phyloP scores from a whole-genome alignment of 1,284 basidiomycete genomes.

The Boletus albobrunnescens region DNA sequence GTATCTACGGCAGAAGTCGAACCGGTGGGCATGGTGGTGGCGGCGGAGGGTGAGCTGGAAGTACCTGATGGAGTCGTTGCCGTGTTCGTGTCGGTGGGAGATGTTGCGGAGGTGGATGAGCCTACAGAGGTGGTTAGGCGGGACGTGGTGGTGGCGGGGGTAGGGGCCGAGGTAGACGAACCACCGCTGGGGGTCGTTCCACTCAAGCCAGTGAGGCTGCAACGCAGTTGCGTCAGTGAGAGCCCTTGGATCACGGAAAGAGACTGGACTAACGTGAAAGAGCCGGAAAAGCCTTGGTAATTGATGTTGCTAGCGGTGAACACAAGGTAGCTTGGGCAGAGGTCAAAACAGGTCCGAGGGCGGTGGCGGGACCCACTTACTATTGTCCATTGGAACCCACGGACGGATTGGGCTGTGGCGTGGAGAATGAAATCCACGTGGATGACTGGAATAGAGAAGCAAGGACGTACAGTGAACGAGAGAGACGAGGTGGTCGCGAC shows the following conservation, averaged over 20 bases:
- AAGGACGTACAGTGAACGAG: conserved; percentile 36
- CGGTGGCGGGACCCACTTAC: conserved; percentile 12
- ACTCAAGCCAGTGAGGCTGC: conserved; percentile 53
- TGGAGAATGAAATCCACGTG: background rate
- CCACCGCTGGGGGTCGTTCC: conserved; percentile 35
- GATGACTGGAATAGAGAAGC: background rate
- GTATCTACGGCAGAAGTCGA: conserved; percentile 4
- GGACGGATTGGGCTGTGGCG: conserved; percentile 15
- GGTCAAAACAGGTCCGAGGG: conserved; percentile 5
- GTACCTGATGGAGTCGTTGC: conserved; percentile 13
- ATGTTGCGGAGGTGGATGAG: conserved; percentile 42
- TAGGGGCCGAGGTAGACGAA: conserved; percentile 44
- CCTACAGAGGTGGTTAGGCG: conserved; percentile 37
- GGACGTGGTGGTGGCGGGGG: conserved; percentile 48
- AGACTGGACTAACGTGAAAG: conserved; percentile 45
- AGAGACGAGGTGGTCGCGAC: conserved; percentile 35
- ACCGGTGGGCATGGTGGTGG: conserved; percentile 9
- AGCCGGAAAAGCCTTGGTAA: conserved; percentile 50
- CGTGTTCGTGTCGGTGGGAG: conserved; percentile 3
- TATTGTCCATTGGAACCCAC: conserved; percentile 22
- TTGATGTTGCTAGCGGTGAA: conserved; percentile 44
- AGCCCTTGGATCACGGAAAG: background rate
- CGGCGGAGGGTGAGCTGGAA: conserved; percentile 3
- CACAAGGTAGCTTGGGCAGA: conserved; percentile 43
- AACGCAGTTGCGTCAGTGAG: conserved; percentile 9